Evolutionary conservation across 345 rosid genomes (phyloP), one percentile per base, ranked within the genome.

Genomic region (Heritiera littoralis): DNA sequence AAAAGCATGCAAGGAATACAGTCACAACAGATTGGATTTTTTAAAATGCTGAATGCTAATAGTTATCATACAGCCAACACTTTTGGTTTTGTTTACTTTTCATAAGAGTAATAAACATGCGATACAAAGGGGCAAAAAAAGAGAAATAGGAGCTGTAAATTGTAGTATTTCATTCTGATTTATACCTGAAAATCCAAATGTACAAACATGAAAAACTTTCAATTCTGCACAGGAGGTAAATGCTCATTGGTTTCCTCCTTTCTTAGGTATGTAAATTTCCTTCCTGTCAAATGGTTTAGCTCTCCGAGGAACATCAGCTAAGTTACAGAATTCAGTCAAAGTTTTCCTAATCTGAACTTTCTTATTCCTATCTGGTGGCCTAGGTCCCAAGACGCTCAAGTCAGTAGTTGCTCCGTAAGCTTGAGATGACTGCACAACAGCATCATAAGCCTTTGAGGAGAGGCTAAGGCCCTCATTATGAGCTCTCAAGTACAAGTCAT

Each of bases 391-490:
- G 20, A 86, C 66, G 66, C 88, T 84, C 74, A 87, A 73, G 86
- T 93, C 94, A 73, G 88, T 82, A 15, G 87, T 86, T 46, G 93
- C 96, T 78, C 89, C 90, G 54, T 81, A 77, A 40, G 2, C 86
- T 64, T 92, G 87, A 63, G 92, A 88, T 58, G 91, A 89, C 45
- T 23, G 43, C 15, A 89, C 74, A 32, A 95, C 86, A 9, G 91
- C 93, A 81, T 92, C 97, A 8, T 91, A 89, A 20, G 92, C 90
- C 84, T 90, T 92, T 3, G 85, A 60, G 20, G 93, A 89, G 45
- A 95, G 91, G 76, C 46, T 60, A 61, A 90, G 89, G 43, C 89
- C 89, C 77, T 90, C 94, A 0, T 86, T 83, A 43, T 74, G 88
- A 74, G 97, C 96, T 83, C 88, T 89, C 80, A 87, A 74, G 78